Evolutionary conservation across 2,329 filamentous ascomycete genomes (phyloP).

Genomic region (Botrytis pseudocinerea): DNA sequence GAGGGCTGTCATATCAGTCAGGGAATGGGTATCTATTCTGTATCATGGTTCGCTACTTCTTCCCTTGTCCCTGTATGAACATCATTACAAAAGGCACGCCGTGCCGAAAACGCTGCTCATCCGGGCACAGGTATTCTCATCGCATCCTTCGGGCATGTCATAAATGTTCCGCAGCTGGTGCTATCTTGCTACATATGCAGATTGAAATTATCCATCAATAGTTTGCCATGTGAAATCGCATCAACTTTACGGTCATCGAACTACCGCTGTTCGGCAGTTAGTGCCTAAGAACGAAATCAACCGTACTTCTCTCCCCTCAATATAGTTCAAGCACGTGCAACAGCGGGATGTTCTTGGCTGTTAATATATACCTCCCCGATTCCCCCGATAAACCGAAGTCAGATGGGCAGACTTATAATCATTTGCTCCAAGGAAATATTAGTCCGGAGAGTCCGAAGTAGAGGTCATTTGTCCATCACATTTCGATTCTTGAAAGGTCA

Average conservation of each 20-base stretch:
- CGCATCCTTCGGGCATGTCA: neutral
- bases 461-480: slow-evolving; percentile 11
- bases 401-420: neutral
- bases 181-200: slow-evolving; percentile 1
- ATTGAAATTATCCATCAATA: slow-evolving; percentile 11
- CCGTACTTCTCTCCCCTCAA: neutral
- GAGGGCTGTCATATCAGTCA: neutral
- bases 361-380: neutral
- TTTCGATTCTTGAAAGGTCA: neutral
- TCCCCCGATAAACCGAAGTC: neutral
- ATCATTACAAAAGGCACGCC: neutral
- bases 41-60: neutral
- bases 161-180: neutral
- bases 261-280: neutral
- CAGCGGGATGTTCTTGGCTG: neutral
- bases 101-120: neutral
- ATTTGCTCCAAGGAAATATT: slow-evolving; percentile 1
- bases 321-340: neutral
- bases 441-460: neutral
- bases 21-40: neutral
- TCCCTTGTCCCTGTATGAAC: too few species aligned
- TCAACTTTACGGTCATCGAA: neutral
- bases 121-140: neutral
- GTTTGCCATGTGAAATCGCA: neutral
- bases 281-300: neutral